Evolutionary conservation across 176 grass and related monocot species (phyloP).

Genomic region (Oryza nivara): DNA sequence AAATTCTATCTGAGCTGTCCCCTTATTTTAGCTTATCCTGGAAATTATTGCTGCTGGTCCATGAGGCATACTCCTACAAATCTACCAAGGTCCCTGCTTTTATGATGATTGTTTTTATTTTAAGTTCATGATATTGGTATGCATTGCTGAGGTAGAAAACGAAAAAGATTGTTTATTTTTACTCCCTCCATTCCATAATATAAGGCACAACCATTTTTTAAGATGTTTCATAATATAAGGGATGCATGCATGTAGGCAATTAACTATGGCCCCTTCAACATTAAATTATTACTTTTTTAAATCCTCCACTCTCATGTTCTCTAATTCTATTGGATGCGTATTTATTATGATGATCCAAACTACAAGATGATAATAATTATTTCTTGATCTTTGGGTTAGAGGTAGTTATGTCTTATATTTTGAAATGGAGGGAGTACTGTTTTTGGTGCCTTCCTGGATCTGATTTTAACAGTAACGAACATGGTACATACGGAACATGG

Average conservation of each 20-base stretch:
- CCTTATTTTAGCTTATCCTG: neutral
- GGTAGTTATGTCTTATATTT: no score
- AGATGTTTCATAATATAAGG: no score
- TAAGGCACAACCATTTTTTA: no score
- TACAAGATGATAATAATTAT: no score
- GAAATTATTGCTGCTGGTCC: conserved; percentile 16
- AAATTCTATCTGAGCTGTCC: neutral
- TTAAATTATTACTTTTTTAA: no score
- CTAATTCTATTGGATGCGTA: no score
- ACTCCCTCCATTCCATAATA: neutral
- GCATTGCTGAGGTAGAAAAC: neutral
- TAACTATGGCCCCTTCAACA: no score
- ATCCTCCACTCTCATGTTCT: no score
- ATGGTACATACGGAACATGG: conserved; percentile 35
- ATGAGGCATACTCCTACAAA: neutral
- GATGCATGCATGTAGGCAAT: no score
- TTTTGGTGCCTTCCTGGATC: conserved; percentile 25
- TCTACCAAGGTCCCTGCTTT: neutral
- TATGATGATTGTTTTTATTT: neutral
- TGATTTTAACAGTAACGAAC: conserved; percentile 27
- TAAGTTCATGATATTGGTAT: neutral
- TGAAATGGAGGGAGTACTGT: neutral
- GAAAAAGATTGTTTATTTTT: neutral
- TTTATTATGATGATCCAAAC: no score
- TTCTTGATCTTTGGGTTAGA: no score